Conservation (phyloP, 129 eudicot species). For the Flaveria bidentis region DNA sequence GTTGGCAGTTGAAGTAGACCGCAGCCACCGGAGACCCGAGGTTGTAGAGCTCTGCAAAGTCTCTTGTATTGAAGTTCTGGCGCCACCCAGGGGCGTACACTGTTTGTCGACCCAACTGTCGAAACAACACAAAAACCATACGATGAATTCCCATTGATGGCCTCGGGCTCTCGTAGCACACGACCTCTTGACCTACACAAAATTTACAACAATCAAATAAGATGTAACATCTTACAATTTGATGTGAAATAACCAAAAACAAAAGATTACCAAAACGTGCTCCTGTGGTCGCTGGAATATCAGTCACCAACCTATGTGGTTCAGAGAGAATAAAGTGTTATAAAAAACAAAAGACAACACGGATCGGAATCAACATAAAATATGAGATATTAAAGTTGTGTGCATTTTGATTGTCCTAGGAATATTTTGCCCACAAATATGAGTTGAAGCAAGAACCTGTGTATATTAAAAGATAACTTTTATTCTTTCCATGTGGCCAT, state of each 20-base stretch:
- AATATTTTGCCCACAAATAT: neutral
- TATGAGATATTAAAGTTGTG: neutral
- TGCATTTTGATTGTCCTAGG: neutral
- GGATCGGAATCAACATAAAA: conserved; percentile 10
- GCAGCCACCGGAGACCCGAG: conserved; percentile 88
- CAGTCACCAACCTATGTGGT: conserved; percentile 65
- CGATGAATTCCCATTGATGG: conserved; percentile 89
- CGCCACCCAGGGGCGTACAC: conserved; percentile 91
- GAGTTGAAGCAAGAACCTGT: too few relatives aligned
- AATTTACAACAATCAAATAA: neutral
- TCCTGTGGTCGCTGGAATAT: conserved; percentile 88
- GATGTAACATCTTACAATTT: neutral
- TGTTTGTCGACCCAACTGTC: conserved; percentile 77
- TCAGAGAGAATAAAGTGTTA: conserved; percentile 28
- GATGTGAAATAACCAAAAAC: neutral
- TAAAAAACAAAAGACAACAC: neutral
- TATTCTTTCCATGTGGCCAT: too few relatives aligned
- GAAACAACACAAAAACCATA: conserved; percentile 59
- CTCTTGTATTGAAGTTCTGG: conserved; percentile 72
- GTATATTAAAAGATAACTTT: too few relatives aligned
- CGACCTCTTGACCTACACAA: conserved; percentile 65
- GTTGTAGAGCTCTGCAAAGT: conserved; percentile 80
- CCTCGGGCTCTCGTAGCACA: conserved; percentile 76
- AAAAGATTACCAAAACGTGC: conserved; percentile 58
- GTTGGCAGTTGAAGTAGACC: conserved; percentile 74